These are phyloP conservation scores for Globisporangium viniferum DNA, from an alignment of 352 stramenopile genomes.

Conservation along the genomic window DNA sequence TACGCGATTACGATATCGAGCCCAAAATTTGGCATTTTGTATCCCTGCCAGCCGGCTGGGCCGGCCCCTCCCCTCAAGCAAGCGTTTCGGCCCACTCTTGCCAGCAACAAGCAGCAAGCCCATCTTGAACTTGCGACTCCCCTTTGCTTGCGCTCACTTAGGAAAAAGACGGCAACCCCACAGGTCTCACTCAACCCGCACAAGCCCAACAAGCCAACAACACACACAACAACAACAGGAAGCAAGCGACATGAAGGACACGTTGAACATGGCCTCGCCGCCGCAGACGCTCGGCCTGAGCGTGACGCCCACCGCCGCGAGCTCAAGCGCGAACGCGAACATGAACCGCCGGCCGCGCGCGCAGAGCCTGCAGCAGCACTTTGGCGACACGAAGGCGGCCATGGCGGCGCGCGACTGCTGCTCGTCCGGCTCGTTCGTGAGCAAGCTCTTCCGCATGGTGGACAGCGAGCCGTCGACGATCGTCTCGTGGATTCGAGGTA, in stretches of 20 bases:
- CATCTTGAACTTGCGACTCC: slow-evolving; percentile 25
- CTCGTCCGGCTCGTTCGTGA: slow-evolving; percentile 79
- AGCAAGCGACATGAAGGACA: slow-evolving; percentile 28
- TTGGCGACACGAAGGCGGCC: slow-evolving; percentile 18
- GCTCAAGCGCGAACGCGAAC: slow-evolving; percentile 2
- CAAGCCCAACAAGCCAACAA: slow-evolving; percentile 3
- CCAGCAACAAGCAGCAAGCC: neutral
- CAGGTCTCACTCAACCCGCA: slow-evolving; percentile 1
- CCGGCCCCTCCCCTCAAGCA: neutral
- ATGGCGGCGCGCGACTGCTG: slow-evolving; percentile 38
- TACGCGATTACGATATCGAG: slow-evolving; percentile 9
- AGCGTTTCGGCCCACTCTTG: slow-evolving; percentile 1
- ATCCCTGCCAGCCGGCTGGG: neutral
- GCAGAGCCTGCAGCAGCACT: slow-evolving; percentile 49
- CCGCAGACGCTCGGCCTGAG: slow-evolving; percentile 1
- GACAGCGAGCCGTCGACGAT: slow-evolving; percentile 77
- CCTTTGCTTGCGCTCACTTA: slow-evolving; percentile 38
- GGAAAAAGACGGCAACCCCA: slow-evolving; percentile 50
- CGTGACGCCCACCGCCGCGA: slow-evolving; percentile 11
- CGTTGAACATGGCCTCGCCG: neutral
- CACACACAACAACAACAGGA: slow-evolving; percentile 11
- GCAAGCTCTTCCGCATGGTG: slow-evolving; percentile 85
- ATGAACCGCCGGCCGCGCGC: slow-evolving; percentile 37
- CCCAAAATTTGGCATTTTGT: slow-evolving; percentile 16
- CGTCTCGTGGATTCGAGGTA: slow-evolving; percentile 77